A percentile compares a stretch with the other conserved stretches of the same genome.
phyloP scores from a whole-genome alignment of 2,329 filamentous ascomycete genomes.

The Gnomoniopsis sp. region DNA sequence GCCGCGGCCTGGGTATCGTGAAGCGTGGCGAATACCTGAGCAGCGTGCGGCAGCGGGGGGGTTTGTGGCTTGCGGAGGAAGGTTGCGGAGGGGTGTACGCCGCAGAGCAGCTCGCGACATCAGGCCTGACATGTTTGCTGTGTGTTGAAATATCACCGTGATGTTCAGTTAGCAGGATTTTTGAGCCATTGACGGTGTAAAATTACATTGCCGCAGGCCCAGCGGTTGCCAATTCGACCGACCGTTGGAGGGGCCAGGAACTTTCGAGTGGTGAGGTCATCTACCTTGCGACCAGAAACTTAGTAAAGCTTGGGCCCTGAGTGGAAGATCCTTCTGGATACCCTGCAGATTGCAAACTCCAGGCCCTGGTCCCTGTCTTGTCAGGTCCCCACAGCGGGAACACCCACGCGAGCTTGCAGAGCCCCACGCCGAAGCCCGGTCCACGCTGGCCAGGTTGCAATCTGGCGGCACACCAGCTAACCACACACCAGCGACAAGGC shows the following conservation, averaged over 20 bases:
- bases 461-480: conserved; percentile 14
- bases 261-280: not conserved
- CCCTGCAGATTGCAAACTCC: not conserved
- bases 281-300: not conserved
- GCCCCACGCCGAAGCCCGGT: conserved; percentile 11
- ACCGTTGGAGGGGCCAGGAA: not conserved
- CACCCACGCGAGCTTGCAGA: conserved; percentile 5
- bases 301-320: conserved; percentile 17
- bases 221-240: not conserved
- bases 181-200: not conserved
- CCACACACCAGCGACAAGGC: conserved; percentile 6
- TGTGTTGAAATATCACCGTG: not conserved
- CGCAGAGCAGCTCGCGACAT: conserved; percentile 9
- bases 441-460: conserved; percentile 5
- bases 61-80: not conserved
- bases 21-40: conserved; percentile 8
- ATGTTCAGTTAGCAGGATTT: not conserved
- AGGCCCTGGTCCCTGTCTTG: not conserved
- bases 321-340: conserved; percentile 4
- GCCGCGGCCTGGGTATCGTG: not conserved
- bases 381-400: not conserved
- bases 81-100: not conserved
- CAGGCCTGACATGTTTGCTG: conserved; percentile 9
- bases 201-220: not conserved
- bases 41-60: conserved; percentile 5